A percentile compares a stretch with the other conserved stretches of the same genome.
phyloP scores from a whole-genome alignment of 345 rosid species.

The thale cress (Arabidopsis thaliana) region TAIR10.1 NC_003071.7:13570001-13570500 shows the following conservation, averaged over 20 bases:
- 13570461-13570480: constrained; percentile 22
- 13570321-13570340: not conserved
- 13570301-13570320: not conserved
- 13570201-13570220: constrained; percentile 27
- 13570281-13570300: constrained; percentile 22
- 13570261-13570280: constrained; percentile 38
- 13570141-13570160: constrained; percentile 40
- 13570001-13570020: constrained; percentile 43
- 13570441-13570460: not conserved
- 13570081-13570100: constrained; percentile 42
- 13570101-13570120: constrained; percentile 38
- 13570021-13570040: constrained; percentile 29
- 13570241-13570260: constrained; percentile 24
- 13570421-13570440: constrained; percentile 26
- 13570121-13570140: constrained; percentile 39
- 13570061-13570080: constrained; percentile 37
- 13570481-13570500: not conserved
- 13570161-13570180: constrained; percentile 24
- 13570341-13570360: constrained; percentile 26
- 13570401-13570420: constrained; percentile 28
- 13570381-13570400: constrained; percentile 26
- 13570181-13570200: constrained; percentile 24
- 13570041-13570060: constrained; percentile 35
- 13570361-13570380: constrained; percentile 26
- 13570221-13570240: constrained; percentile 14